A percentile compares a stretch with the other conserved stretches of the same genome.
Conservation (phyloP, 2,329 filamentous ascomycete species). For the Hypomyces perniciosus region DNA sequence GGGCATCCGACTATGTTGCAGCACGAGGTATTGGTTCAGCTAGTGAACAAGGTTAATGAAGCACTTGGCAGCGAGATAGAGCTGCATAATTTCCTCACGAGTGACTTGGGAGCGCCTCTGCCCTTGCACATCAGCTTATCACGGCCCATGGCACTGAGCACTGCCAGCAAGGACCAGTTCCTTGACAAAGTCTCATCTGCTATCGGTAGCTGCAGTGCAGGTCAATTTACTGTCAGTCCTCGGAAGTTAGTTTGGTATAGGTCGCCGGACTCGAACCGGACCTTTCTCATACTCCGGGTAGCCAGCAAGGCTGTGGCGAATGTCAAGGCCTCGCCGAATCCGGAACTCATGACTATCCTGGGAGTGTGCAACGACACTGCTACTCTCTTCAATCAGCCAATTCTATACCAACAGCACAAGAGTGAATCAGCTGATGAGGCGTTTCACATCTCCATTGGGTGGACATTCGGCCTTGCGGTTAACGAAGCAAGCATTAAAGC, state of each 20-base stretch:
- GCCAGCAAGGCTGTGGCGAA: slow-evolving; percentile 17
- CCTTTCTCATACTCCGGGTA: slow-evolving; percentile 78
- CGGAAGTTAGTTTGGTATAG: slow-evolving; percentile 42
- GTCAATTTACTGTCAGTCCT: slow-evolving; percentile 35
- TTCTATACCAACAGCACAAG: slow-evolving; percentile 53
- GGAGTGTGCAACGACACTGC: slow-evolving; percentile 59
- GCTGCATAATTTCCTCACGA: slow-evolving; percentile 66
- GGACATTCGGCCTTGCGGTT: slow-evolving; percentile 59
- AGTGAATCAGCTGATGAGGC: slow-evolving; percentile 30
- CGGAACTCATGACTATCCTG: slow-evolving; percentile 58
- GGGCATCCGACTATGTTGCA: slow-evolving; percentile 50
- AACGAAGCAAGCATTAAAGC: slow-evolving; percentile 28
- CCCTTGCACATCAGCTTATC: slow-evolving; percentile 92
- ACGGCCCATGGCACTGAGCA: slow-evolving; percentile 67
- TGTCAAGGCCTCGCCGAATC: slow-evolving; percentile 32
- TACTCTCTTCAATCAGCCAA: slow-evolving; percentile 56
- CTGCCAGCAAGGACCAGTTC: slow-evolving; percentile 66
- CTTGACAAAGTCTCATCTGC: slow-evolving; percentile 45
- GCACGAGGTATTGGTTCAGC: slow-evolving; percentile 38
- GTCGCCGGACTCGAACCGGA: slow-evolving; percentile 58
- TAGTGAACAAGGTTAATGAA: slow-evolving; percentile 34
- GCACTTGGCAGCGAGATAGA: slow-evolving; percentile 28
- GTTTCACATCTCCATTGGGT: slow-evolving; percentile 88
- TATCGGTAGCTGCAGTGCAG: slow-evolving; percentile 27
- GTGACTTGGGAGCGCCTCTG: slow-evolving; percentile 68